These are phyloP conservation scores for Russula ochroleuca DNA, from an alignment of 768 basidiomycete genomes.

Conservation along the genomic window DNA sequence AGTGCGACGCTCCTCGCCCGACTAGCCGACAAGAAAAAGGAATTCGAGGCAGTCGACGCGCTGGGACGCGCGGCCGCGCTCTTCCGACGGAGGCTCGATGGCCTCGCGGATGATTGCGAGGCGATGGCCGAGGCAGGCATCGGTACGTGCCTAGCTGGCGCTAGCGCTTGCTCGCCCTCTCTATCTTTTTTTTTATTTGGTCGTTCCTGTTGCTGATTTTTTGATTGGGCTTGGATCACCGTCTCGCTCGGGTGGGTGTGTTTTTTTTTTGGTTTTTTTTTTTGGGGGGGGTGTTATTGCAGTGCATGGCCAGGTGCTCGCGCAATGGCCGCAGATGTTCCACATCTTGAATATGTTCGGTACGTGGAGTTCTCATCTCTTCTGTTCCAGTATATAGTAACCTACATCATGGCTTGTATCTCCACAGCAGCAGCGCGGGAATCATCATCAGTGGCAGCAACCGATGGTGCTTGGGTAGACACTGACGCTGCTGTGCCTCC, in stretches of 20 bases:
- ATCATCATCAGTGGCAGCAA: slow-evolving; percentile 32
- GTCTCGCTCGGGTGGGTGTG: too few species aligned
- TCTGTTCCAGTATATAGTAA: neutral
- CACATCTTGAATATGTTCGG: slow-evolving; percentile 65
- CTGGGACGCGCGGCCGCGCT: slow-evolving; percentile 59
- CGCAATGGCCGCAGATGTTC: slow-evolving; percentile 83
- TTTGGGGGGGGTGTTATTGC: neutral
- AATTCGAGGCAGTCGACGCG: slow-evolving; percentile 69
- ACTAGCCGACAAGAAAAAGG: slow-evolving; percentile 75
- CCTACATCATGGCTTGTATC: neutral
- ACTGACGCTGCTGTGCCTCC: slow-evolving; percentile 26
- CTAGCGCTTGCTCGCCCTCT: too few species aligned
- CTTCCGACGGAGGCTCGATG: slow-evolving; percentile 64
- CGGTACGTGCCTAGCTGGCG: slow-evolving; percentile 39
- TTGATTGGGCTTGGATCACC: neutral
- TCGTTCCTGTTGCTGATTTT: neutral
- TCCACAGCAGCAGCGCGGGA: slow-evolving; percentile 49
- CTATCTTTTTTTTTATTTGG: neutral
- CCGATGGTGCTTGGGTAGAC: slow-evolving; percentile 27
- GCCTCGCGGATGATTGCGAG: slow-evolving; percentile 65
- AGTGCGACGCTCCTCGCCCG: slow-evolving; percentile 51
- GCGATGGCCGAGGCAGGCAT: slow-evolving; percentile 74
- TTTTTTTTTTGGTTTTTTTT: too few species aligned
- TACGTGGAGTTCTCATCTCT: slow-evolving; percentile 35
- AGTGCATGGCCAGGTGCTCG: slow-evolving; percentile 76